Base-by-base conservation (phyloP, 306 rosid species). In the Bauhinia variegata region DNA sequence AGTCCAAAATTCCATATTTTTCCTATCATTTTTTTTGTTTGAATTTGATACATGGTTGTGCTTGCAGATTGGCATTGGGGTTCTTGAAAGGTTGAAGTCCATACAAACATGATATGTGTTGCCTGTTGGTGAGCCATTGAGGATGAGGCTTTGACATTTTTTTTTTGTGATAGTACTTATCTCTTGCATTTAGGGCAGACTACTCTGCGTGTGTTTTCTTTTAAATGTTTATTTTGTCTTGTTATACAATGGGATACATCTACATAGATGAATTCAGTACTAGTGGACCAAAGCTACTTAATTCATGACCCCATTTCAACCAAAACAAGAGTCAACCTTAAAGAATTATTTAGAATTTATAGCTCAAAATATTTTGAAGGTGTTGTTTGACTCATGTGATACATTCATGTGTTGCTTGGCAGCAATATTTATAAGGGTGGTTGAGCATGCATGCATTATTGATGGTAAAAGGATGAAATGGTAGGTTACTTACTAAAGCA, bases 281-380 rank as follows among this genome's bases (percentile, higher is more conserved):
- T n/a, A 67, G 61, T 82, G 74, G 86, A 87, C 90, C 92, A 70
- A 70, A 61, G 71, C 83, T 68, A 78, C 81, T 81, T 78, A 83
- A 75, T 71, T 79, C 74, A 68, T 56, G 60, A 75, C 58, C 62
- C 51, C 54, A 77, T 75, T 85, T 81, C 83, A 88, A 79, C 85
- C 54, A 75, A 67, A 74, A 77, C 77, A 82, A 66, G 64, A 80
- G 96, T 88, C 92, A 87, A 87, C 95, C 84, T 75, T 82, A 80
- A 84, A 82, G 71, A 86, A 84, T 63, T 74, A 56, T 46, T 60
- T 34, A 33, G 75, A 38, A 28, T n/a, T n/a, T 42, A 51, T 49
- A 65, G 39, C 51, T 39, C 48, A 72, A 38, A 67, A 67, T 60
- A 59, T 18, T 64, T 74, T 51, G 41, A 48, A 49, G 28, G 59